These are phyloP conservation scores for Fusarium scirpi DNA, from an alignment of 2,329 filamentous ascomycete genomes.

Conservation along the genomic window DNA sequence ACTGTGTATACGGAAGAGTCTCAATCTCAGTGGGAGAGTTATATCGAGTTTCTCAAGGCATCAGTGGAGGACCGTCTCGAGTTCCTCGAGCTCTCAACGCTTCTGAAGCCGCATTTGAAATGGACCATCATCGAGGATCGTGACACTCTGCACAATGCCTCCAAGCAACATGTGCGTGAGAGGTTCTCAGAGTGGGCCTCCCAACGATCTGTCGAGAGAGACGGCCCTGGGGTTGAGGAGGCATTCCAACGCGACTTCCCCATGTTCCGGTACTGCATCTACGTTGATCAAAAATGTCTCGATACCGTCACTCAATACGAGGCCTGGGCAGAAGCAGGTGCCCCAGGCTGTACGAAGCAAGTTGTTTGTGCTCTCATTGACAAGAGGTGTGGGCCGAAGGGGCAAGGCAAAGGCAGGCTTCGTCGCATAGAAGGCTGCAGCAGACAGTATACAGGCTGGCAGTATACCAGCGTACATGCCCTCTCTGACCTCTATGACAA, in stretches of 20 bases:
- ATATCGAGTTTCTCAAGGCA: constrained; percentile 27
- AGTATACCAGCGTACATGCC: not conserved
- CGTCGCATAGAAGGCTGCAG: not conserved
- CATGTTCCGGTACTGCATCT: constrained; percentile 2
- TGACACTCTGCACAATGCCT: not conserved
- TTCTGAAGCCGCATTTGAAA: not conserved
- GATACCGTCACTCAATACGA: not conserved
- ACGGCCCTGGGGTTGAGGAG: not conserved
- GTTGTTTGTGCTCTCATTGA: constrained; percentile 3
- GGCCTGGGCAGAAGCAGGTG: not conserved
- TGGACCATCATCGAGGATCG: constrained; percentile 21
- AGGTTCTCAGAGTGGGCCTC: constrained; percentile 2
- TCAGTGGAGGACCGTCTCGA: not conserved
- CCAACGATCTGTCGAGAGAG: not conserved
- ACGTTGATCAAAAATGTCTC: constrained; percentile 6
- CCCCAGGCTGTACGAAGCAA: fast-evolving
- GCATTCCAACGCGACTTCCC: not conserved
- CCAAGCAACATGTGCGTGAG: constrained; percentile 10
- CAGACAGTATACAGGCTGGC: constrained; percentile 17
- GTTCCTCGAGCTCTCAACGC: not conserved
- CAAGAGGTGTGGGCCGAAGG: not conserved
- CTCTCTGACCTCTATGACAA: not conserved
- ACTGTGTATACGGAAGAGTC: constrained; percentile 10
- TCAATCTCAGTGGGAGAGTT: constrained; percentile 17
- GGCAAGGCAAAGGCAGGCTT: not conserved